phyloP scores from a whole-genome alignment of 768 basidiomycete species.

The Pulveroboletus sp. region DNA sequence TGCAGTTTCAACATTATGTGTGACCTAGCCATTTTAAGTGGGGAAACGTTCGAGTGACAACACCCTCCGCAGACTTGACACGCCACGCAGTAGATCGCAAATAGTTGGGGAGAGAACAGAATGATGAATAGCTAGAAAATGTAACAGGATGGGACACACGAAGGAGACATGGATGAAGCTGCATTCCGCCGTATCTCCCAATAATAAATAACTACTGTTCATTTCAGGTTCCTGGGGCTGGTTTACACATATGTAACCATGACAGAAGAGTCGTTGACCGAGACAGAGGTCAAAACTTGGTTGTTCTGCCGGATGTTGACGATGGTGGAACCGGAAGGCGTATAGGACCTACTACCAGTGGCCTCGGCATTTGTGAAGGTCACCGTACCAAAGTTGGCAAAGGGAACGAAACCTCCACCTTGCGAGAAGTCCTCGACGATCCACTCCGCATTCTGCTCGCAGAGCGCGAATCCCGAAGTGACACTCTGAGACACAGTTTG shows the following conservation, averaged over 20 bases:
- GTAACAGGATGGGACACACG: neutral
- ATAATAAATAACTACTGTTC: neutral
- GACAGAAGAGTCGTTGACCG: neutral
- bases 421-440: slow-evolving; percentile 2
- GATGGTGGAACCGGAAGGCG: neutral
- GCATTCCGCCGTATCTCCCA: neutral
- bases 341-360: neutral
- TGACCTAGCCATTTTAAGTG: too few species aligned
- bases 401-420: neutral
- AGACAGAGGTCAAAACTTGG: neutral
- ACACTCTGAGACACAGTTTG: neutral
- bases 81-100: neutral
- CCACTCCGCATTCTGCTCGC: slow-evolving; percentile 6
- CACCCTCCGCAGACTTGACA: neutral
- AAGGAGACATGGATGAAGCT: neutral
- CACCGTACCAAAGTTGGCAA: slow-evolving; percentile 6
- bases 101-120: neutral
- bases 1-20: too few species aligned
- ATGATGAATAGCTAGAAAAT: neutral
- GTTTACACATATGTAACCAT: neutral
- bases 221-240: neutral
- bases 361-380: slow-evolving; percentile 5
- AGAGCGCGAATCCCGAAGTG: slow-evolving; percentile 1
- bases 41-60: neutral
- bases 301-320: slow-evolving; percentile 2